Evolutionary conservation across 2,329 filamentous ascomycete genomes (phyloP), one percentile per base, ranked within the genome.

Genomic region (Penicillium olsonii): DNA sequence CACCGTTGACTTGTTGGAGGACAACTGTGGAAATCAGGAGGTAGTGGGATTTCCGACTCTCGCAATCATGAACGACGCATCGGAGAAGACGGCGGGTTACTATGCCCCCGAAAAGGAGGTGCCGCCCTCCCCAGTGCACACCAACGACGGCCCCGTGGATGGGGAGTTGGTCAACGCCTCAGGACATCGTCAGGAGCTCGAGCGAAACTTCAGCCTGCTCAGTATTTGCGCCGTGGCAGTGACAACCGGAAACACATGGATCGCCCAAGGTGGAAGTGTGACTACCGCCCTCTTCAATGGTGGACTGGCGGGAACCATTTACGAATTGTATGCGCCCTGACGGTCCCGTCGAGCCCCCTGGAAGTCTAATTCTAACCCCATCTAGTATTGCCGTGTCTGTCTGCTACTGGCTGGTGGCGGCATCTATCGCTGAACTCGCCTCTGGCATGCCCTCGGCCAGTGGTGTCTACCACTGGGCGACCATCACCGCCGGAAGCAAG

Each of bases 201-300:
- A 80, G 49, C 76, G 84, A 14, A 84, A 87, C 60, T 87, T 85
- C 65, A 78, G 80, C 29, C 69, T 86, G 8, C 57, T 84, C 39
- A 80, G 78, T 42, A 78, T 85, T 35, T 81, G 82, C 43, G 82
- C 81, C 19, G 74, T 83, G 38, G 83, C 81, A 0, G 68, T 86
- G 42, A 85, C 82, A 1, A 80, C 84, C 19, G 83, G 84, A 65
- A 85, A 84, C 59, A 83, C 83, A 15, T 87, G 83, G 83, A 77
- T 83, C 45, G 81, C 83, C 5, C 70, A 85, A 50, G 84, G 82
- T 45, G 83, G 83, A 11, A 84, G 82, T 45, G 76, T 86, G 33
- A 73, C 76, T 12, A 70, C 78, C 37, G 79, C 80, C 18, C 76
- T 84, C 52, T 78, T 74, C 61, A 85, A 86, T 67, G 84, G 84